phyloP scores from a whole-genome alignment of 129 eudicot genomes.

The sunflower (Helianthus annuus) region DNA sequence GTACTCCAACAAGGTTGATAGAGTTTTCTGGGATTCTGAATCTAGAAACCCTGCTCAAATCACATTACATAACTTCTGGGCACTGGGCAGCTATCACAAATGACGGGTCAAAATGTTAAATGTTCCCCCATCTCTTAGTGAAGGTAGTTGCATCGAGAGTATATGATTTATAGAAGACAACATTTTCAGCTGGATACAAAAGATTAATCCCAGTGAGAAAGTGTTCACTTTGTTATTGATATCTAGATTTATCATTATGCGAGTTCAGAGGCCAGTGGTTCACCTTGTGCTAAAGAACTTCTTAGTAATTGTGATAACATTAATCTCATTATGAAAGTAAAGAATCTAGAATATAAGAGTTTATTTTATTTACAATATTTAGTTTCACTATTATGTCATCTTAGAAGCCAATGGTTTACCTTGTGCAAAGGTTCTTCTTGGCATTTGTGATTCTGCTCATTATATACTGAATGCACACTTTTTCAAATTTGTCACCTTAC shows the following conservation, averaged over 20 bases:
- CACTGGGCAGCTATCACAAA: not conserved
- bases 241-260: not conserved
- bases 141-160: constrained; percentile 5
- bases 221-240: not conserved
- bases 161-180: not conserved
- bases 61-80: not conserved
- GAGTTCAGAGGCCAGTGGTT: not conserved
- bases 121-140: not conserved
- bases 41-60: constrained; percentile 8
- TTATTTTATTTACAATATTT: not conserved
- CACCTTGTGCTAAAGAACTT: not conserved
- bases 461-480: not conserved
- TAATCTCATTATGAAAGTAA: constrained; percentile 13
- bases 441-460: constrained; percentile 12
- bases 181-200: not conserved
- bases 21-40: constrained; percentile 10
- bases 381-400: constrained; percentile 13
- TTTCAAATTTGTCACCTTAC: not conserved
- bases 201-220: not conserved
- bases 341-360: not conserved
- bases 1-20: constrained; percentile 1
- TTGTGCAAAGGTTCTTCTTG: constrained; percentile 2
- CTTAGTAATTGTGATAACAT: not conserved
- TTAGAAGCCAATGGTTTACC: constrained; percentile 8
- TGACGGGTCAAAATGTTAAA: not conserved